Base-by-base conservation (phyloP, 2,329 filamentous ascomycete genomes). In the Ascochyta pisi region DNA sequence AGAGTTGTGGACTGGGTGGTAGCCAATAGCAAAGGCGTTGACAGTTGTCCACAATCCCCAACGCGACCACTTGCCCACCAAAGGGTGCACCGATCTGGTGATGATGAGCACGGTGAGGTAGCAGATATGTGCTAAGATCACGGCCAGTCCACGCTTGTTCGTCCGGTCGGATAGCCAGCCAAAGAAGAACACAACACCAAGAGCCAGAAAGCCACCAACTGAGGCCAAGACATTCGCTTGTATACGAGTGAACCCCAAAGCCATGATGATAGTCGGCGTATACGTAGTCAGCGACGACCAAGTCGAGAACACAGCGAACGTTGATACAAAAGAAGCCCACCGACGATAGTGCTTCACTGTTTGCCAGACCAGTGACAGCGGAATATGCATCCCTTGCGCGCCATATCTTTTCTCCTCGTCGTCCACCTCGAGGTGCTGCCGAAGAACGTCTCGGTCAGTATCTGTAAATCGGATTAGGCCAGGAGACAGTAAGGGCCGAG, bases 241-340 rank as follows among this genome's bases (percentile, higher is more conserved):
- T 10, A 79, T 77, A 6, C 78, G 74, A 10, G 76, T 67, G 61
- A 83, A 83, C 0, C 81, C 81, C 0, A 83, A 69, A 1, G 76
- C 68, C 59, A 66, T 64, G 42, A 68, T 66, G 53, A 81, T 80
- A 3, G 76, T 76, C 0, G 81, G 82, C 0, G 81, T 83, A 56
- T 83, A 84, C 0, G 81, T 83, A 0, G 79, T 83, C 9, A 83
- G 64, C 0, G 82, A 79, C 8, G 79, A 79, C 81, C 81, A 84
- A 0, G 81, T 83, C 1, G 81, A 79, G 55, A 84, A 84, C 4
- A 82, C 80, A 16, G 75, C 77, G 43, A 81, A 82, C 0, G 81
- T 82, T 4, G 79, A 78, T 27, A 83, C 64, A 52, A 81, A 83
- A 47, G 59, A 56, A 6, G 65, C 79, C 81, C 80, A 83, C 51